Conservation (phyloP, 2,329 filamentous ascomycete species). For the Graphilbum ipis-grandicollis region DNA sequence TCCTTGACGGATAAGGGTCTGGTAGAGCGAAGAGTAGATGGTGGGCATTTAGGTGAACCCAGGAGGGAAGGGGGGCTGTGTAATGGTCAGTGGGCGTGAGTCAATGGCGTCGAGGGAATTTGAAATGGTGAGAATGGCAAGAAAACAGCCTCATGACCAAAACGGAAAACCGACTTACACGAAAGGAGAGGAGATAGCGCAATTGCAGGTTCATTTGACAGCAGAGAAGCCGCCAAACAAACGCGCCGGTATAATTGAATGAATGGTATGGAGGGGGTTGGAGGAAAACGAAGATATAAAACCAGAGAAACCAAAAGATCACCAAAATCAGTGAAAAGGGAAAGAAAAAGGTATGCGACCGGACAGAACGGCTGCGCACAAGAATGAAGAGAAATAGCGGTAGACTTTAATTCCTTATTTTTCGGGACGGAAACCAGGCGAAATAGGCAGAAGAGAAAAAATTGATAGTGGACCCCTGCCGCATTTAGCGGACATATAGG, state of each 20-base stretch:
- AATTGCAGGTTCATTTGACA: slow-evolving; percentile 99
- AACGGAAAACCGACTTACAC: slow-evolving; percentile 32
- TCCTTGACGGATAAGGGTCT: slow-evolving; percentile 89
- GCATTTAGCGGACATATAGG: no score
- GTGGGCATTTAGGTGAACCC: slow-evolving; percentile 80
- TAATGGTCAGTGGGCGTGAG: slow-evolving; percentile 7
- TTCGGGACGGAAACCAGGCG: not conserved
- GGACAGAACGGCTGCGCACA: not conserved
- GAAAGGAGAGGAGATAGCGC: slow-evolving; percentile 39
- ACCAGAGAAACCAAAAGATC: slow-evolving; percentile 1
- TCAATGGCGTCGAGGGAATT: no score
- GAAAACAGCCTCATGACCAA: no score
- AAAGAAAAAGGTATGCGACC: not conserved
- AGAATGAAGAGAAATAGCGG: not conserved
- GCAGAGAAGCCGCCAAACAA: slow-evolving; percentile 71
- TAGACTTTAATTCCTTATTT: no score
- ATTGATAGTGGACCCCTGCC: not conserved
- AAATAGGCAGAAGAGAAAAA: not conserved
- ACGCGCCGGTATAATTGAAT: slow-evolving; percentile 41
- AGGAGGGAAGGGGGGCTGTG: slow-evolving; percentile 36
- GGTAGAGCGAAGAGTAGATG: slow-evolving; percentile 50
- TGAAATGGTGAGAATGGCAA: no score
- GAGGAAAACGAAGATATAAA: not conserved
- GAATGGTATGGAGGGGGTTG: slow-evolving; percentile 1
- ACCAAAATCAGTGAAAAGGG: not conserved